Evolutionary conservation across 805 yeast genomes (phyloP).

Genomic region (Nakazawaea peltata): DNA sequence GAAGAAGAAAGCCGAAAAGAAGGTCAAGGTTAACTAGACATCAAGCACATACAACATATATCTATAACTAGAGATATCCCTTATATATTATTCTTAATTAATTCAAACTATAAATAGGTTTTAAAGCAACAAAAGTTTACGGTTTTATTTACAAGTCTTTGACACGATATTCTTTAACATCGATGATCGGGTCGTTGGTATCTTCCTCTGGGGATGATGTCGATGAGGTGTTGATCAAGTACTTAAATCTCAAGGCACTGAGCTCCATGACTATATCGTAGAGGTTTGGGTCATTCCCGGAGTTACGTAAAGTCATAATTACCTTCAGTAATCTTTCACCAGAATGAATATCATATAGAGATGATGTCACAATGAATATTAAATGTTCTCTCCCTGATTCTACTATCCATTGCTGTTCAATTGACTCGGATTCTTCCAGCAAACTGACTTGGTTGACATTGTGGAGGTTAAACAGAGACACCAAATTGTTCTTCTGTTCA

Average conservation of each 20-base stretch:
- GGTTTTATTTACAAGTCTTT: background rate
- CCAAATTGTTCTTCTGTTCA: constrained; percentile 6
- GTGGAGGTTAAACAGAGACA: background rate
- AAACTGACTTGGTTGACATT: constrained; percentile 1
- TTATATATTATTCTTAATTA: too few species aligned
- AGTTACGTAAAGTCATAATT: background rate
- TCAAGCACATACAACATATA: background rate
- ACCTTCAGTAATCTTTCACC: constrained; percentile 1
- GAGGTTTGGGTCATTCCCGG: background rate
- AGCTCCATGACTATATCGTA: constrained; percentile 4
- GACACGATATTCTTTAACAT: constrained; percentile 6
- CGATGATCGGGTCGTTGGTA: constrained; percentile 1
- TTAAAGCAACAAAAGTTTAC: background rate
- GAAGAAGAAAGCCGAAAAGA: constrained; percentile 46
- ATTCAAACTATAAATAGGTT: background rate
- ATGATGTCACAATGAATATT: background rate
- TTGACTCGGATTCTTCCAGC: background rate
- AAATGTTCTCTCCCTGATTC: constrained; percentile 1
- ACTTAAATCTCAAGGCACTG: background rate
- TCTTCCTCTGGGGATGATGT: background rate
- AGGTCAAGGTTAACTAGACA: constrained; percentile 17
- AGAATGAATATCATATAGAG: background rate
- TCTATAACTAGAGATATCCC: background rate
- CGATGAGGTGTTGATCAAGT: constrained; percentile 1
- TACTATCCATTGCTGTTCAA: constrained; percentile 3